Conservation (phyloP, 2,329 filamentous ascomycete species). For the Penicillium crustosum region DNA sequence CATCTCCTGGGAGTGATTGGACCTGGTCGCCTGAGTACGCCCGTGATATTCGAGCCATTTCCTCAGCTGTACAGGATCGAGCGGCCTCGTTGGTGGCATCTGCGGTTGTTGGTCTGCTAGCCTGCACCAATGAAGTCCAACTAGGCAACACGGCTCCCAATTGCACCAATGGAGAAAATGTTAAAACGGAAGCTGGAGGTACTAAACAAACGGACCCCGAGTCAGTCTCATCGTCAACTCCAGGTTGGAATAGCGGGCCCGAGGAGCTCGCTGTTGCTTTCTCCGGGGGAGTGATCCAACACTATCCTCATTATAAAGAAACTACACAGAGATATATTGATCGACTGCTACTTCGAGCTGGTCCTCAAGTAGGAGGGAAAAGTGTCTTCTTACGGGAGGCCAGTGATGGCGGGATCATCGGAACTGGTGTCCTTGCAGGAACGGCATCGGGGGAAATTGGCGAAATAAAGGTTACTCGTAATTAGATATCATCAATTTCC, state of each 20-base stretch:
- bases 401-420: slow-evolving; percentile 53
- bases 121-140: slow-evolving; percentile 63
- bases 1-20: slow-evolving; percentile 45
- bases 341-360: slow-evolving; percentile 43
- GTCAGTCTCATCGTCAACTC: slow-evolving; percentile 11
- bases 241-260: slow-evolving; percentile 35
- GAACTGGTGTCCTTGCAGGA: slow-evolving; percentile 53
- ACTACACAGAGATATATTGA: slow-evolving; percentile 70
- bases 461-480: slow-evolving; percentile 20
- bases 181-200: slow-evolving; percentile 8
- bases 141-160: slow-evolving; percentile 24
- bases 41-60: slow-evolving; percentile 60
- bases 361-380: slow-evolving; percentile 47
- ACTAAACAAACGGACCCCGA: background rate
- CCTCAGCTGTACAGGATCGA: slow-evolving; percentile 65
- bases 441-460: slow-evolving; percentile 39
- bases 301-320: slow-evolving; percentile 68
- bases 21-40: slow-evolving; percentile 63
- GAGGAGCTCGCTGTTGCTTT: slow-evolving; percentile 71
- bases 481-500: background rate
- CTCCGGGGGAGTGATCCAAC: slow-evolving; percentile 73
- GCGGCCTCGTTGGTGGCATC: slow-evolving; percentile 71
- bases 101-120: slow-evolving; percentile 65
- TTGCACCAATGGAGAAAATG: background rate
- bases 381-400: slow-evolving; percentile 52